Conservation (phyloP, 2,329 filamentous ascomycete species). For the Anisogramma anomala region DNA sequence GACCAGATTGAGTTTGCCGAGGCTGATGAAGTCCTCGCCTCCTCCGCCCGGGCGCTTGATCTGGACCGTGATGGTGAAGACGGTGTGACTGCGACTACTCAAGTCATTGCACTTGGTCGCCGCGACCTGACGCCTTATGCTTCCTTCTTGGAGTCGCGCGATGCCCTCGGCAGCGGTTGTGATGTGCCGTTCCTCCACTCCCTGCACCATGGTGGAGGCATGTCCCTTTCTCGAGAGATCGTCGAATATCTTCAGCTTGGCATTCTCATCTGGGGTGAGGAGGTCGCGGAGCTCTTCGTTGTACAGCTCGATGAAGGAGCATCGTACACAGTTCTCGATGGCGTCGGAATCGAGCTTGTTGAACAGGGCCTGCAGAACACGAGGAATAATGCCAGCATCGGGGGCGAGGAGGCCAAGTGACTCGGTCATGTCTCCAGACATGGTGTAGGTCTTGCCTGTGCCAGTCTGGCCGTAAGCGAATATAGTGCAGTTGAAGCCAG, state of each 20-base stretch:
- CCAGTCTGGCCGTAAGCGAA: constrained; percentile 98
- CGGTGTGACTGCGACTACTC: constrained; percentile 90
- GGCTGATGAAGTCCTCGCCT: constrained; percentile 80
- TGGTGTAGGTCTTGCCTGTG: constrained; percentile 97
- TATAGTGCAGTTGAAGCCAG: constrained; percentile 95
- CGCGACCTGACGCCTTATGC: constrained; percentile 91
- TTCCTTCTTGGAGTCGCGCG: constrained; percentile 77
- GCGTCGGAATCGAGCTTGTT: constrained; percentile 68
- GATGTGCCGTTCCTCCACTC: constrained; percentile 95
- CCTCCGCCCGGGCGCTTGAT: constrained; percentile 71
- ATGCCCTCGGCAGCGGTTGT: constrained; percentile 76
- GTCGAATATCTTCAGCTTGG: constrained; percentile 92
- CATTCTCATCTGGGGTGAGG: constrained; percentile 66
- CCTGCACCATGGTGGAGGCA: constrained; percentile 77
- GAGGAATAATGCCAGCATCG: constrained; percentile 86
- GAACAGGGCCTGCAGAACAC: constrained; percentile 79
- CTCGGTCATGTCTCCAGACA: constrained; percentile 95
- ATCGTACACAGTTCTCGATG: constrained; percentile 81
- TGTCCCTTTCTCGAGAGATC: constrained; percentile 80
- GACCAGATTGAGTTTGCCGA: constrained; percentile 90
- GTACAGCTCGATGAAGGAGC: constrained; percentile 97
- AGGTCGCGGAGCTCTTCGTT: constrained; percentile 94
- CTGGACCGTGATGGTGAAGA: constrained; percentile 91
- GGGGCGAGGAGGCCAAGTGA: constrained; percentile 77
- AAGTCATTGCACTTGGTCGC: constrained; percentile 99